Evolutionary conservation across 192 early-diverging fungal genomes (phyloP), one percentile per base, ranked within the genome.

Genomic region (Backusella circina): DNA sequence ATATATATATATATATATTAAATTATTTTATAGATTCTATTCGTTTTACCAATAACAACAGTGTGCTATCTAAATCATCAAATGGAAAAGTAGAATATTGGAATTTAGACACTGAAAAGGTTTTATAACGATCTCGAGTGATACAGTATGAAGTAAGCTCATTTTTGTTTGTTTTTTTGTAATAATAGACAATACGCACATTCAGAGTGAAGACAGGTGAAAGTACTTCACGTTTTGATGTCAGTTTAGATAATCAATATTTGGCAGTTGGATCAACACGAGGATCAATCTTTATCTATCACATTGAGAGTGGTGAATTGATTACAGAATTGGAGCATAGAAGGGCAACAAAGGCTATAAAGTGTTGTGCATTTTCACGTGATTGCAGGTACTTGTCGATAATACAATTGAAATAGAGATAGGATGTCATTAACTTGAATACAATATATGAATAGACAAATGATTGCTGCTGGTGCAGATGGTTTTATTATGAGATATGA

Each of bases 401-500:
- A n/a, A n/a, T n/a, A n/a, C n/a, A n/a, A n/a, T n/a, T n/a, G n/a
- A n/a, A n/a, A n/a, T n/a, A n/a, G n/a, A n/a, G n/a, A n/a, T n/a
- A n/a, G n/a, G n/a, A n/a, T n/a, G n/a, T n/a, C n/a, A n/a, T n/a
- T n/a, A n/a, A n/a, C n/a, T n/a, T n/a, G n/a, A n/a, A n/a, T n/a
- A n/a, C n/a, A n/a, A n/a, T 57, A 16, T 39, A 31, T 28, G 15
- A 10, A 10, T 10, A 91, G 90, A 37, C 89, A 90, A 51, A 82
- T 96, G 12, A 78, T 94, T 9, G 92, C 89, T 54, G 89, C 88
- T 31, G 91, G 93, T 47, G 93, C 93, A 47, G 93, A 92, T 33
- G 89, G 90, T 0, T 92, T 93, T 75, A 89, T 96, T 44, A 94
- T 93, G 93, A 83, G 95, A 66, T 95, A 93, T 78, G 92, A 93